Evolutionary conservation across 2,329 filamentous ascomycete genomes (phyloP).

Genomic region (Chrysosporium queenslandicum): DNA sequence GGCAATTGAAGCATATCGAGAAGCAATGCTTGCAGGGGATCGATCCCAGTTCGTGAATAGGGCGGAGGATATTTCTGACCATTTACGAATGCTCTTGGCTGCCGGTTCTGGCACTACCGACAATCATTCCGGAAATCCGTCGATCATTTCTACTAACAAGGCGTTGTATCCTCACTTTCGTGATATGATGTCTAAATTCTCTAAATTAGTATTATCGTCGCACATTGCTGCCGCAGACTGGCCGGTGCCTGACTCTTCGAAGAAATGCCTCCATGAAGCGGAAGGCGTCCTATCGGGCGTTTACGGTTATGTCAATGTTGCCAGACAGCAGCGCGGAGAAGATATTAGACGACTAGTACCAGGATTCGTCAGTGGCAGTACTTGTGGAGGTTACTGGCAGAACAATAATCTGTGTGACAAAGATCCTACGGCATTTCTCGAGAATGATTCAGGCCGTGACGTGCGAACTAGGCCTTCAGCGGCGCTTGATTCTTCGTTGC

Average conservation of each 20-base stretch:
- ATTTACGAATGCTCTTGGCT: conserved; percentile 82
- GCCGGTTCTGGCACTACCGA: conserved; percentile 95
- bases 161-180: conserved; percentile 92
- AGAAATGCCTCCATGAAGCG: conserved; percentile 94
- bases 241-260: conserved; percentile 83
- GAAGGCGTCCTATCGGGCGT: conserved; percentile 90
- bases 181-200: conserved; percentile 99
- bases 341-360: conserved; percentile 87
- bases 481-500: conserved; percentile 61
- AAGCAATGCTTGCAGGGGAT: conserved; percentile 72
- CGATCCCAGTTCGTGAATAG: conserved; percentile 84
- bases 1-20: conserved; percentile 79
- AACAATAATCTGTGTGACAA: conserved; percentile 52
- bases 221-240: conserved; percentile 96
- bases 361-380: conserved; percentile 82
- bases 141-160: conserved; percentile 98
- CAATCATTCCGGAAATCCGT: conserved; percentile 96
- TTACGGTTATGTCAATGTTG: conserved; percentile 92
- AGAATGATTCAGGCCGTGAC: conserved; percentile 69
- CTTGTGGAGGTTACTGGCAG: conserved; percentile 76
- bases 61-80: conserved; percentile 97
- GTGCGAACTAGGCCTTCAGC: conserved; percentile 59
- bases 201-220: conserved; percentile 95
- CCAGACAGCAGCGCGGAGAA: conserved; percentile 83
- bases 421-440: conserved; percentile 66